phyloP scores from a whole-genome alignment of 768 basidiomycete genomes.

The Tricholoma hemisulphureum region DNA sequence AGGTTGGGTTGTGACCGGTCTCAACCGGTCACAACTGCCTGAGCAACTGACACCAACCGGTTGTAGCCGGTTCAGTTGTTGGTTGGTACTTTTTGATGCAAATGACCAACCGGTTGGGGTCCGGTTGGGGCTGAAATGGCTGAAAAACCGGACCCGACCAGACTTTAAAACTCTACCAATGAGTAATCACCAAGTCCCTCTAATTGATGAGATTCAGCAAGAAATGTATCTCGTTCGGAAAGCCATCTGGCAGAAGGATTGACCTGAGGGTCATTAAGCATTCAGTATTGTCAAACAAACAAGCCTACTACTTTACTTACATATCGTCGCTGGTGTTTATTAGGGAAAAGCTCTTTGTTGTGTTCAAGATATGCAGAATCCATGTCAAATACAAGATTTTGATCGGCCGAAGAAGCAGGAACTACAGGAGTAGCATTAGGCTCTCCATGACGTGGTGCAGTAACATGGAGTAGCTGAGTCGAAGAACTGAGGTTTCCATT shows the following conservation, averaged over 20 bases:
- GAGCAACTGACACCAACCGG: too few species aligned
- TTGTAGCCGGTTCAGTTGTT: too few species aligned
- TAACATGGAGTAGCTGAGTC: not conserved
- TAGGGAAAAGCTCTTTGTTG: not conserved
- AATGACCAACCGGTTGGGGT: too few species aligned
- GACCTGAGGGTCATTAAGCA: not conserved
- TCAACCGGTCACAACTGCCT: too few species aligned
- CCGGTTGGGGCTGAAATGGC: too few species aligned
- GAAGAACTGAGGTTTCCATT: not conserved
- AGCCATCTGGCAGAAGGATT: slow-evolving; percentile 2
- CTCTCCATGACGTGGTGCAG: not conserved
- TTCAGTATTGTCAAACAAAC: not conserved
- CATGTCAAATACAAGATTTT: too few species aligned
- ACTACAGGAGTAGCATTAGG: not conserved
- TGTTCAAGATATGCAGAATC: not conserved
- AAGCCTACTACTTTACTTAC: not conserved
- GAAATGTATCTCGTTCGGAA: not conserved
- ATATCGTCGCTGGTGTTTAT: not conserved
- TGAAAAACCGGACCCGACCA: too few species aligned
- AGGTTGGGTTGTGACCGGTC: too few species aligned
- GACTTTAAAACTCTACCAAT: not conserved
- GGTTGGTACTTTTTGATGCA: too few species aligned
- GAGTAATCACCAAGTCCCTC: slow-evolving; percentile 7
- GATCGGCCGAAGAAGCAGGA: too few species aligned
- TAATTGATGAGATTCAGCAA: not conserved